Evolutionary conservation across 208 protist genomes (phyloP).

Genomic region (Wallacemonas sp.): DNA sequence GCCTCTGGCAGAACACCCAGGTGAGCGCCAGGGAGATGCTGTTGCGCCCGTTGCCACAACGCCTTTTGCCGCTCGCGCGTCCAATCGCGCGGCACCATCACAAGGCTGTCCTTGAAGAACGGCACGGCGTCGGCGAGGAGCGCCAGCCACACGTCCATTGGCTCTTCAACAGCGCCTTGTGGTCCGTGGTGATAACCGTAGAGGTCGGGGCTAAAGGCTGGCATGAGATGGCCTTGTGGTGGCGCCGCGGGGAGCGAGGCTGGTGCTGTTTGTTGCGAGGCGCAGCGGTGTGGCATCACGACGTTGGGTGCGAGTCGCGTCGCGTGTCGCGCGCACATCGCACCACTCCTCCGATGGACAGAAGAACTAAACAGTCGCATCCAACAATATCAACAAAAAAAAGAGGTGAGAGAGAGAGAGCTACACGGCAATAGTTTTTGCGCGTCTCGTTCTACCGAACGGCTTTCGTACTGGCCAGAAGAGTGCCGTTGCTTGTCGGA

Average conservation of each 20-base stretch:
- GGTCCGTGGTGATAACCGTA: constrained; percentile 50
- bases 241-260: neutral
- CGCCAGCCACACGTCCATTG: constrained; percentile 74
- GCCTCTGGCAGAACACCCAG: constrained; percentile 31
- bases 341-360: too few relatives aligned
- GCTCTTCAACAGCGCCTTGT: constrained; percentile 54
- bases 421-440: too few relatives aligned
- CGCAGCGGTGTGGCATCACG: neutral
- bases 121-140: constrained; percentile 69
- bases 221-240: constrained; percentile 24
- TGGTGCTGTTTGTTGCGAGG: neutral
- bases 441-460: too few relatives aligned
- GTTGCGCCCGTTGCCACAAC: constrained; percentile 39
- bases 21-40: constrained; percentile 53
- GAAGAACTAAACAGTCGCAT: too few relatives aligned
- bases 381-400: too few relatives aligned
- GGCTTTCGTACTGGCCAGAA: too few relatives aligned
- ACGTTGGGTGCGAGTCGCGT: too few relatives aligned
- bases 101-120: constrained; percentile 68
- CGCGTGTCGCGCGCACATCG: too few relatives aligned
- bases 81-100: constrained; percentile 58
- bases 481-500: too few relatives aligned
- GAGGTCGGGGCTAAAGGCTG: constrained; percentile 45
- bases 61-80: constrained; percentile 19
- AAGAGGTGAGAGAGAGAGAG: too few relatives aligned